Percentiles rank a stretch among this genome's conserved stretches.
Evolutionary conservation across 2,329 filamentous ascomycete genomes (phyloP).

Genomic region (Exophiala sp.): DNA sequence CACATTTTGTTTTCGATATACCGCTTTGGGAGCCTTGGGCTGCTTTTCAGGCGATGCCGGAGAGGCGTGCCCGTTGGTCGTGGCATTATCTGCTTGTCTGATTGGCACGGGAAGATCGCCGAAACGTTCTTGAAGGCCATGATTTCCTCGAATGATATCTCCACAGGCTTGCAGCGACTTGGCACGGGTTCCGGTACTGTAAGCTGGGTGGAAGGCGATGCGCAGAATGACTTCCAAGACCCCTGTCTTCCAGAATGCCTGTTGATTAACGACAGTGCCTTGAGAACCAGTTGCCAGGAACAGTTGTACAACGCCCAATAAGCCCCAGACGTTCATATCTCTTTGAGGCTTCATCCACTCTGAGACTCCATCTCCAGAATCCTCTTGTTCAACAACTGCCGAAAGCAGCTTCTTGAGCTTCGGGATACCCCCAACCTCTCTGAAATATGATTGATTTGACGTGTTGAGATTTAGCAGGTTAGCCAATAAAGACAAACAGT

Average conservation of each 20-base stretch:
- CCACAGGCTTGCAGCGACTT: slow-evolving; percentile 83
- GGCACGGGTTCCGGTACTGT: slow-evolving; percentile 73
- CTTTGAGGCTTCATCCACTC: slow-evolving; percentile 73
- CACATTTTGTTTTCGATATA: slow-evolving; percentile 57
- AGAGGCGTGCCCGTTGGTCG: slow-evolving; percentile 35
- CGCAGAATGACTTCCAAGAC: slow-evolving; percentile 75
- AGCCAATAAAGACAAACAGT: slow-evolving; percentile 84
- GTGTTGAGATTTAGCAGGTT: slow-evolving; percentile 83
- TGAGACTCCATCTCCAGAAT: slow-evolving; percentile 57
- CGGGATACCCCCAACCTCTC: slow-evolving; percentile 79
- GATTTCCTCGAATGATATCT: slow-evolving; percentile 80
- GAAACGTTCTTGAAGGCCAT: slow-evolving; percentile 79
- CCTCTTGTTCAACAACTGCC: slow-evolving; percentile 54
- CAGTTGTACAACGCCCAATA: slow-evolving; percentile 79
- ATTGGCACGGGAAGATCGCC: slow-evolving; percentile 73
- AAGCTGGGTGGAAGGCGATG: slow-evolving; percentile 71
- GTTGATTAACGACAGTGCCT: slow-evolving; percentile 78
- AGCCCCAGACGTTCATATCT: slow-evolving; percentile 87
- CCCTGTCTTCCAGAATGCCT: slow-evolving; percentile 78
- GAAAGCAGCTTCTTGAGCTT: slow-evolving; percentile 67
- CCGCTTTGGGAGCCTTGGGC: slow-evolving; percentile 5
- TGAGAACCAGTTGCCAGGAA: slow-evolving; percentile 79
- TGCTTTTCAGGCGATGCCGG: slow-evolving; percentile 12
- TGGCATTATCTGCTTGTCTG: slow-evolving; percentile 26
- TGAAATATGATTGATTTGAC: slow-evolving; percentile 90